Conservation (phyloP, 2,329 filamentous ascomycete genomes). For the Zopfia rhizophila region DNA sequence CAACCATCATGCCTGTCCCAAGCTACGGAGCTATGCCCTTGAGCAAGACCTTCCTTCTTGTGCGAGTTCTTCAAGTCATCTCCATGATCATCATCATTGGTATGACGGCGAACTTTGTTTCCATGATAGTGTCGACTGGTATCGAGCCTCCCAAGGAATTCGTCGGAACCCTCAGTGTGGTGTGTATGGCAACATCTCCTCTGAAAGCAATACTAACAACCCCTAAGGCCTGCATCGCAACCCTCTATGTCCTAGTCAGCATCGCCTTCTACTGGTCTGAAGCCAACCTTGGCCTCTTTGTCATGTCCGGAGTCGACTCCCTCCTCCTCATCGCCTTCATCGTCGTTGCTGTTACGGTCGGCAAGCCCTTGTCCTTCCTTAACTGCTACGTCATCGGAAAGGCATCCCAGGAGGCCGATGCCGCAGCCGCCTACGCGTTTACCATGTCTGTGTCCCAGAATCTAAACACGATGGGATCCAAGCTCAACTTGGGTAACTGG, state of each 20-base stretch:
- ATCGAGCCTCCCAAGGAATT: constrained; percentile 76
- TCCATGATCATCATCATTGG: constrained; percentile 82
- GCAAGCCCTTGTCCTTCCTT: constrained; percentile 81
- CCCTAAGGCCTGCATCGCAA: constrained; percentile 77
- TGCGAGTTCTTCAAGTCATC: constrained; percentile 75
- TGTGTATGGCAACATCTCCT: constrained; percentile 60
- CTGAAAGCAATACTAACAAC: constrained; percentile 27
- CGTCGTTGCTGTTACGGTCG: constrained; percentile 79
- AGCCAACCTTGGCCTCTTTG: constrained; percentile 78
- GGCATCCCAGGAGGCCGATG: constrained; percentile 56
- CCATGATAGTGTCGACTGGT: constrained; percentile 74
- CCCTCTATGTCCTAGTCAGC: constrained; percentile 75
- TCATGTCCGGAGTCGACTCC: constrained; percentile 74
- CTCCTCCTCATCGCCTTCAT: constrained; percentile 80
- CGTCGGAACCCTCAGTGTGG: constrained; percentile 81
- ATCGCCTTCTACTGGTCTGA: constrained; percentile 85
- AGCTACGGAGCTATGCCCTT: constrained; percentile 73
- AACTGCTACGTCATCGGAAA: constrained; percentile 71
- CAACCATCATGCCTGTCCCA: constrained; percentile 63
- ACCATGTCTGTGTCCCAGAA: constrained; percentile 63
- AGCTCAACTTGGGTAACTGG: constrained; percentile 64
- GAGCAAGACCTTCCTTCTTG: constrained; percentile 79
- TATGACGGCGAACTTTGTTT: constrained; percentile 83
- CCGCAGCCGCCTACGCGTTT: constrained; percentile 63
- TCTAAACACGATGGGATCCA: constrained; percentile 61